Conservation (phyloP, 2,329 filamentous ascomycete genomes). For the Bipolaris sorokiniana region DNA sequence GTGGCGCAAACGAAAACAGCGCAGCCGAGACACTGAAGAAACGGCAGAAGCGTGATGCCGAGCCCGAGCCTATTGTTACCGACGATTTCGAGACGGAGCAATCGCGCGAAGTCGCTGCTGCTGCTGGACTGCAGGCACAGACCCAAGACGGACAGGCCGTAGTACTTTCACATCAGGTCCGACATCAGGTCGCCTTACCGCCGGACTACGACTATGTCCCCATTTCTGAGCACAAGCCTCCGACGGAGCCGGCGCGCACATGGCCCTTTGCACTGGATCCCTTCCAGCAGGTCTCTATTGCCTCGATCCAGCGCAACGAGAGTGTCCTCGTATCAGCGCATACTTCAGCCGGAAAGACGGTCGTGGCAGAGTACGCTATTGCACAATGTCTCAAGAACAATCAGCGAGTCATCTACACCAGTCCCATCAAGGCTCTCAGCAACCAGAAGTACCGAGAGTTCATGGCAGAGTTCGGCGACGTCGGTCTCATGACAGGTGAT, state of each 20-base stretch:
- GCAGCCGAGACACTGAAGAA: constrained; percentile 57
- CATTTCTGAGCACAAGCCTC: constrained; percentile 93
- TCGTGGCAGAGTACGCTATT: constrained; percentile 97
- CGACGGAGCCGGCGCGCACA: constrained; percentile 79
- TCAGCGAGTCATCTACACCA: constrained; percentile 98
- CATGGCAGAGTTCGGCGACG: constrained; percentile 91
- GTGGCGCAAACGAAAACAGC: constrained; percentile 37
- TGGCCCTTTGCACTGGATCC: constrained; percentile 95
- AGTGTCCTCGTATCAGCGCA: constrained; percentile 97
- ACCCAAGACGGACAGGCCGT: constrained; percentile 73
- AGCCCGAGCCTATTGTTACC: constrained; percentile 80
- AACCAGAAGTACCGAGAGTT: constrained; percentile 99
- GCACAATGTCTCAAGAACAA: constrained; percentile 97
- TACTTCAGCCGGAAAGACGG: constrained; percentile 96
- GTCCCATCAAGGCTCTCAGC: constrained; percentile 97
- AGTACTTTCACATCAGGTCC: constrained; percentile 93
- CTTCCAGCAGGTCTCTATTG: constrained; percentile 93
- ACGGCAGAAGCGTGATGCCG: constrained; percentile 67
- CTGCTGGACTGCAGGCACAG: constrained; percentile 69
- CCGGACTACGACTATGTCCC: constrained; percentile 94
- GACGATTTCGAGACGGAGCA: constrained; percentile 95
- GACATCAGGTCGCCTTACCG: constrained; percentile 94
- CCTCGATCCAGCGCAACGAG: constrained; percentile 94
- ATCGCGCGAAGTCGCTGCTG: constrained; percentile 85
- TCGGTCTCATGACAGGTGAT: constrained; percentile 98